phyloP scores from a whole-genome alignment of 495 filamentous ascomycete genomes.

The Neurospora sp. region DNA sequence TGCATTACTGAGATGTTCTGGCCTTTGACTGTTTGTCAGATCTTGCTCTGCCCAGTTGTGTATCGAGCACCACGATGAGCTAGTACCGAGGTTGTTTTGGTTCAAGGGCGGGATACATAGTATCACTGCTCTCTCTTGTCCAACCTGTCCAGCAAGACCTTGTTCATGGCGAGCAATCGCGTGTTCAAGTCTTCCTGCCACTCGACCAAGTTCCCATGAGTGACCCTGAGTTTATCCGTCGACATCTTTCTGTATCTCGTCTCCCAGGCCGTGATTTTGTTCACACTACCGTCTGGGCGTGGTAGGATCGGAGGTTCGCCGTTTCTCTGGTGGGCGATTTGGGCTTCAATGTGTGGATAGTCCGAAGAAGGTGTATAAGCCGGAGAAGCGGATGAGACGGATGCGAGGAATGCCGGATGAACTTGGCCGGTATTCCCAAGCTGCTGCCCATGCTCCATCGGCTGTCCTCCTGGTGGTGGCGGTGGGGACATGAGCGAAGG shows the following conservation, averaged over 20 bases:
- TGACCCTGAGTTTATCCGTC: neutral
- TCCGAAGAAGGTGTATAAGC: neutral
- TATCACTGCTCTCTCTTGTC: neutral
- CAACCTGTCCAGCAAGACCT: constrained; percentile 4
- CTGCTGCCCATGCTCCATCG: neutral
- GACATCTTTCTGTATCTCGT: constrained; percentile 6
- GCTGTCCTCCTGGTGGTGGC: neutral
- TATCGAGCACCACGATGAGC: neutral
- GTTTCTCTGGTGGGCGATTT: neutral
- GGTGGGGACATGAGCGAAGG: neutral
- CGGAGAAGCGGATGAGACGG: neutral
- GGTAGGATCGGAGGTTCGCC: neutral
- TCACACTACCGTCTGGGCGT: neutral
- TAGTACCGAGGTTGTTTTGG: neutral
- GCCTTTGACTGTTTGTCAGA: too few species aligned
- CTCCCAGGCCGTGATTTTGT: constrained; percentile 9
- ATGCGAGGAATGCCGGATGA: neutral
- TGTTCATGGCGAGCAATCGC: constrained; percentile 12
- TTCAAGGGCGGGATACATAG: neutral
- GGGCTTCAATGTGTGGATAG: neutral
- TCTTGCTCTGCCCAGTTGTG: neutral
- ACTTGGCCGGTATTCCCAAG: neutral
- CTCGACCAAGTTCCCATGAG: constrained; percentile 6
- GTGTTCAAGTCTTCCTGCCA: constrained; percentile 14
- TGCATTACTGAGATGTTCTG: too few species aligned